Conservation (phyloP, 1,284 basidiomycete genomes). For the Cryptococcus wingfieldii region DNA sequence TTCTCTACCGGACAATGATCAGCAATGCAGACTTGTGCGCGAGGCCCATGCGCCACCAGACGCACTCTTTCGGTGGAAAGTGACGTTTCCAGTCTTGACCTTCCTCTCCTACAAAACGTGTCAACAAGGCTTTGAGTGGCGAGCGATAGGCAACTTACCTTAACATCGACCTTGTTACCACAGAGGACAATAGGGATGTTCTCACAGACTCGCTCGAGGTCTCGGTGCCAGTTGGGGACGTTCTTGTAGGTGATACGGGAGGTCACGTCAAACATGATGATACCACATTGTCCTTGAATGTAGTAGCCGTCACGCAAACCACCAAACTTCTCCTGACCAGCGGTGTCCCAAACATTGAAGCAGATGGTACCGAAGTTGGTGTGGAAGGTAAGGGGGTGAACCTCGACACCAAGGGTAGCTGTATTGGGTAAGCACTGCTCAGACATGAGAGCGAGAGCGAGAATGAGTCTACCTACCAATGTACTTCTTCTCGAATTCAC, state of each 20-base stretch:
- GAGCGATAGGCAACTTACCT: constrained; percentile 55
- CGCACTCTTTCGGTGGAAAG: constrained; percentile 97
- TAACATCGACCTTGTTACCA: constrained; percentile 99
- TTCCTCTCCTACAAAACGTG: constrained; percentile 77
- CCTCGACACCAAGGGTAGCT: constrained; percentile 99
- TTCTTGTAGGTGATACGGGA: constrained; percentile 99
- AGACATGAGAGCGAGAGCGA: neutral
- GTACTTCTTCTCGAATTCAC: constrained; percentile 99
- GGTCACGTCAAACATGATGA: constrained; percentile 99
- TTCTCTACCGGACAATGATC: constrained; percentile 57
- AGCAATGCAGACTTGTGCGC: neutral
- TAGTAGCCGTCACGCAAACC: constrained; percentile 97
- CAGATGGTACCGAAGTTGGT: constrained; percentile 99
- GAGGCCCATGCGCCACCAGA: neutral
- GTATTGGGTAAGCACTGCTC: constrained; percentile 7
- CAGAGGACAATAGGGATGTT: constrained; percentile 99
- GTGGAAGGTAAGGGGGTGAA: constrained; percentile 91
- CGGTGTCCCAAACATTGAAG: constrained; percentile 99
- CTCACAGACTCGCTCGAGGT: constrained; percentile 98
- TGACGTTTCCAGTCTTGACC: constrained; percentile 97
- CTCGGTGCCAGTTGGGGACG: constrained; percentile 99
- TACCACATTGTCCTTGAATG: constrained; percentile 98
- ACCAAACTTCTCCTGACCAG: constrained; percentile 99
- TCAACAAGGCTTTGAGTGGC: neutral
- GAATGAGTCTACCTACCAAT: constrained; percentile 62